phyloP scores from a whole-genome alignment of 495 filamentous ascomycete genomes.

The Friedmanniomyces endolithicus region DNA sequence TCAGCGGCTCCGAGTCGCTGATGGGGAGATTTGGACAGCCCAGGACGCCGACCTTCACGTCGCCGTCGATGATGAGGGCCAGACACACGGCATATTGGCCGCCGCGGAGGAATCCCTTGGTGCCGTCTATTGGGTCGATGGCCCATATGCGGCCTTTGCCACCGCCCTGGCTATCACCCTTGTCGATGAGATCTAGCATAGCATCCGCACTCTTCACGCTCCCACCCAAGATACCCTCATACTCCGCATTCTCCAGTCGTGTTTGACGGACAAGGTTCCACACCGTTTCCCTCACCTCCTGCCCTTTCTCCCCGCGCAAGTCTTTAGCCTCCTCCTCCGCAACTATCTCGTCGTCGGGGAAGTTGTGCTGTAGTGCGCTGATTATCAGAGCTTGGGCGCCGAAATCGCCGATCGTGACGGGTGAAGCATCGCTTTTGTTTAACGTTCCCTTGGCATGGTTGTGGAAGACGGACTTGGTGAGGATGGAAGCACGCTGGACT shows the following conservation, averaged over 20 bases:
- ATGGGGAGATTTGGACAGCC: conserved; percentile 91
- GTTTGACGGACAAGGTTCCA: conserved; percentile 69
- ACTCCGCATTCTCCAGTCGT: conserved; percentile 53
- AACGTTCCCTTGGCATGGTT: conserved; percentile 85
- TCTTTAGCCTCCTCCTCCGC: conserved; percentile 84
- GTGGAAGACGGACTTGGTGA: conserved; percentile 89
- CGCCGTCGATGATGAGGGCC: conserved; percentile 81
- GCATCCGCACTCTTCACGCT: conserved; percentile 51
- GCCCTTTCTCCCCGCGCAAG: conserved; percentile 49
- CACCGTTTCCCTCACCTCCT: conserved; percentile 52
- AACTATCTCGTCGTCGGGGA: conserved; percentile 82
- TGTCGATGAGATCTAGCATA: conserved; percentile 80
- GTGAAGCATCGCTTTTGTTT: conserved; percentile 86
- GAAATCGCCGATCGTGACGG: conserved; percentile 95
- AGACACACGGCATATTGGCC: conserved; percentile 96
- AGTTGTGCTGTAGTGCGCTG: conserved; percentile 71
- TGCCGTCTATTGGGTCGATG: conserved; percentile 94
- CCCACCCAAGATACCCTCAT: conserved; percentile 61
- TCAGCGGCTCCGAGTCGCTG: conserved; percentile 56
- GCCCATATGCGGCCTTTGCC: conserved; percentile 81
- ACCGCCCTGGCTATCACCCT: conserved; percentile 69
- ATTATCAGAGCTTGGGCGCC: conserved; percentile 96
- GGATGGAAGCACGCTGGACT: conserved; percentile 73
- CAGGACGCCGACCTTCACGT: conserved; percentile 85
- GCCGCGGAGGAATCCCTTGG: conserved; percentile 92